Base-by-base conservation (phyloP, 2,329 filamentous ascomycete species). In the Epichloe amarillans region DNA sequence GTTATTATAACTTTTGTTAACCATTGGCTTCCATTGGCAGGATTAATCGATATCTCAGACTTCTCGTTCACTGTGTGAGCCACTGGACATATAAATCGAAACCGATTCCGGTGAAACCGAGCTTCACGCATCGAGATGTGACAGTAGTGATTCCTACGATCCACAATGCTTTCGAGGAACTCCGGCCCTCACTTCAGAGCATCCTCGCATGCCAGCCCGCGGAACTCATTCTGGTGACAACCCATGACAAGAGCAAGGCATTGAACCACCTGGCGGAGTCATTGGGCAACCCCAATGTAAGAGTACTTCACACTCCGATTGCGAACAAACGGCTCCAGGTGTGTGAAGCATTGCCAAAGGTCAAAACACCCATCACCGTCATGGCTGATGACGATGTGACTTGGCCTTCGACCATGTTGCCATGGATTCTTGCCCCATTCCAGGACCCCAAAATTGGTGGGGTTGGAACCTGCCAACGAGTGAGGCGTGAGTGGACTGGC, bases 311-410 rank as follows among this genome's bases (percentile, higher is more conserved):
- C 56, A 86, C 89, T 33, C 75, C 79, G 54, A 90, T 95, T 63
- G 89, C 91, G 58, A 97, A 97, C 72, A 97, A 97, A 73, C 85
- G 91, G 50, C 81, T 91, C 19, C 91, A 97, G 67, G 89, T 97
- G 64, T 94, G 88, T 66, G 80, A 88, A 63, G 91, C 89, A 3
- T 86, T 97, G 46, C 89, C 90, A 19, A 79, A 88, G 58, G 88
- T 96, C 52, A 76, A 73, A 57, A 96, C 91, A 0, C 72, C 77
- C 48, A 89, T 97, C 63, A 95, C 88, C 38, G 79, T 97, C 60
- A 88, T 97, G 72, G 89, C 90, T 26, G 91, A 97, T 64, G 91
- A 97, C 68, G 91, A 97, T 66, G 91, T 97, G 55, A 89, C 86
- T 59, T 95, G 91, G 86, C 90, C 90, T 3, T 74, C 76, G 15